Base-by-base conservation (phyloP, 495 filamentous ascomycete genomes). In the Trichoderma gamsii region DNA sequence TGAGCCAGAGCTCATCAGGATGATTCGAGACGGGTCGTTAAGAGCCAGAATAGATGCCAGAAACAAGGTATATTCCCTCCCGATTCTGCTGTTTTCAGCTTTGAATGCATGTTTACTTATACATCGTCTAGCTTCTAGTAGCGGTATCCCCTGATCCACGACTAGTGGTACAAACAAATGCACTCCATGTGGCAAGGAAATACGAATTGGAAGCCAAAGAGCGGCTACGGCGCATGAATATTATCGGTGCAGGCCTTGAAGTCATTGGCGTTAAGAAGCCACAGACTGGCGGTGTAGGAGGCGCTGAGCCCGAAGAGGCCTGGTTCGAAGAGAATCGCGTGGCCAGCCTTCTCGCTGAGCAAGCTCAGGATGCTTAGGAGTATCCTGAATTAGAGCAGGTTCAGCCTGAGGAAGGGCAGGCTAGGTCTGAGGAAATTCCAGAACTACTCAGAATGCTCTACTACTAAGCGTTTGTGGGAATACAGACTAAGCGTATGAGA, bases 11-110 rank as follows among this genome's bases (percentile, higher is more conserved):
- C 81, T 97, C 25, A 83, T 89, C 38, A 72, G 72, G 2, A 89
- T 99, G 82, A 97, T 99, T 72, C 81, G 87, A 69, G 76, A 78
- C 3, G 88, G 87, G 11, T 81, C 82, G 1, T 78, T 99, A n/a
- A 80, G 92, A 64, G 91, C 91, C 0, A 85, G 93, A 49, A 89
- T 99, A 66, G 91, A 99, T 72, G 85, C 91, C 0, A 89, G 94
- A 67, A 90, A 93, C 71, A 82, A 84, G 69, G 86, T 94, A 75
- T 66, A 79, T 71, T 35, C 29, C 70, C 32, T 32, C 51, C 16
- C 27, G 61, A 2, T 18, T 32, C n/a, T 35, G 7, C 66, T 66
- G 18, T 46, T 44, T 41, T 4, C 16, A 65, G 63, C 63, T 67
- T 68, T 70, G 65, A 66, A 9, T 68, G 63, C 43, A 41, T 35